These are phyloP conservation scores for Ganoderma meredithae DNA, from an alignment of 1,284 basidiomycete species.

Conservation along the genomic window DNA sequence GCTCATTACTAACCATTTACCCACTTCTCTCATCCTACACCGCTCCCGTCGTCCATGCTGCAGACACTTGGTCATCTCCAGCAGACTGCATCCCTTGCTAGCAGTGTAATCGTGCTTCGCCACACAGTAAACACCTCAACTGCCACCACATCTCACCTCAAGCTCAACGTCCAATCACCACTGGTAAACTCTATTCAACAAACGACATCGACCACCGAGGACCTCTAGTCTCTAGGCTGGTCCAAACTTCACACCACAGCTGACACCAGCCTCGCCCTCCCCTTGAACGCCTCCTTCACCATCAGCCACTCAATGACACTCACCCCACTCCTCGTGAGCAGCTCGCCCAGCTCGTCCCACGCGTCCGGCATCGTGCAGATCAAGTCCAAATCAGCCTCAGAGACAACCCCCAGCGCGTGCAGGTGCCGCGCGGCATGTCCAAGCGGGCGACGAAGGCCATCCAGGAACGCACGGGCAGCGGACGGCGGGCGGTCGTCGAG, in stretches of 20 bases:
- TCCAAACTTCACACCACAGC: background rate
- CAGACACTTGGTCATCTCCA: background rate
- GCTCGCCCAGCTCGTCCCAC: slow-evolving; percentile 28
- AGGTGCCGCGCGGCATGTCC: slow-evolving; percentile 26
- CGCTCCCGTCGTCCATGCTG: background rate
- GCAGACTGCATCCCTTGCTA: background rate
- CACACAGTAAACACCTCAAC: background rate
- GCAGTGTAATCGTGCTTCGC: background rate
- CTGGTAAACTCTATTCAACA: background rate
- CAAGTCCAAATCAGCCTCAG: slow-evolving; percentile 24
- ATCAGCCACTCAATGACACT: slow-evolving; percentile 32
- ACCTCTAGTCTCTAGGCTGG: background rate
- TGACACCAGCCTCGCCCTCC: background rate
- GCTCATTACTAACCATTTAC: background rate
- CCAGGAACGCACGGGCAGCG: slow-evolving; percentile 19
- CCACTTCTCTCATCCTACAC: background rate
- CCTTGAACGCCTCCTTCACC: slow-evolving; percentile 32
- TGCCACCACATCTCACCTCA: background rate
- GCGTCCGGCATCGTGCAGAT: slow-evolving; percentile 28
- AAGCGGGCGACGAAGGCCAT: slow-evolving; percentile 24
- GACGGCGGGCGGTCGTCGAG: background rate
- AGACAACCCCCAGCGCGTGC: slow-evolving; percentile 25
- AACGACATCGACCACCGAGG: background rate
- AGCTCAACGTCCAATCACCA: background rate
- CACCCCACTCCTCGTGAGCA: slow-evolving; percentile 22